Base-by-base conservation (phyloP, 306 rosid genomes). In the Ochetophila trinervis region DNA sequence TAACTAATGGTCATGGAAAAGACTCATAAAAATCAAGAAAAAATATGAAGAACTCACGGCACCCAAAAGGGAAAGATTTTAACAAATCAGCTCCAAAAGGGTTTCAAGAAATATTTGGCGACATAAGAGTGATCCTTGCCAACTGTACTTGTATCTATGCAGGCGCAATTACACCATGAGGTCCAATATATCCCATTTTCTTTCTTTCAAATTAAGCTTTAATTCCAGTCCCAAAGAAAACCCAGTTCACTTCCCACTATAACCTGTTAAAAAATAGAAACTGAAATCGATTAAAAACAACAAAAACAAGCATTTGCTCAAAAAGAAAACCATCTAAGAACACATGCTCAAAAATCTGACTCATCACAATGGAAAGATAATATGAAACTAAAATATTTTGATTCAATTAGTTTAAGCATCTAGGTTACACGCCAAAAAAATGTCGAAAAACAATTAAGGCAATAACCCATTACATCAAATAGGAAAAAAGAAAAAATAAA, bases 101-200 rank as follows among this genome's bases (percentile, higher is more conserved):
- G 99, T 63, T 94, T 96, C 73, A 94, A 79, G 27, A 90, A 79
- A 79, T 90, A 94, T 94, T 88, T 90, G 78, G 99, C 96, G n/a
- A 75, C 40, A 13, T 76, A 83, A 17, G 99, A 94, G 82, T 90
- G 86, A 80, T 90, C 99, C 49, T 88, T 95, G 14, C 97, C 99
- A n/a, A 62, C 92, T 82, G 65, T 90, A 94, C 79, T 88, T 90
- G 81, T 90, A 83, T 74, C 75, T 86, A 47, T 78, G 95, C 66
- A 94, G n/a, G 76, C 36, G 99, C 85, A 57, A 87, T 80, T 47
- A 85, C 86, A 66, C 99, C 97, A 66, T 90, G 97, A 51, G 84
- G 76, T 53, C 96, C 95, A 52, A 94, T 80, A 78, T 88, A 94
- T 23, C 94, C 95, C 99, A 94, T 94, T 64, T 44, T 27, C 4